phyloP scores from a whole-genome alignment of 179 eudicot genomes.

The Silene vulgaris region DNA sequence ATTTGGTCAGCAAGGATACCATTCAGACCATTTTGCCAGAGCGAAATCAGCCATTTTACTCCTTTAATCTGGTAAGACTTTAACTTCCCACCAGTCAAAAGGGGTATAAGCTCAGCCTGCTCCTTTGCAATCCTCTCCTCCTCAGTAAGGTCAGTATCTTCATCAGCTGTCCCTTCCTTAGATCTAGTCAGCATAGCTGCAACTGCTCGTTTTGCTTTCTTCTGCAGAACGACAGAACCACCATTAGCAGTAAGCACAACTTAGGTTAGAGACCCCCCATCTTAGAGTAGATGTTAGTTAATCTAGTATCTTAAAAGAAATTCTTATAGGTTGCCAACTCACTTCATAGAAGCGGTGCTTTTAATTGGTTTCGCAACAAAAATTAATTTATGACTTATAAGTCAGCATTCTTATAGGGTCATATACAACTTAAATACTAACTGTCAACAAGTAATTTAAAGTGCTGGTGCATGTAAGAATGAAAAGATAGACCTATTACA shows the following conservation, averaged over 20 bases:
- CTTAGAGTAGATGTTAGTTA: background rate
- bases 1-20: conserved; percentile 98
- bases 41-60: conserved; percentile 87
- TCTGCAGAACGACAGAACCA: conserved; percentile 32
- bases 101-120: conserved; percentile 78
- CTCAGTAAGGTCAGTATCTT: conserved; percentile 65
- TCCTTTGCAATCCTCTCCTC: conserved; percentile 70
- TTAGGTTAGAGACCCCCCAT: background rate
- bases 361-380: background rate
- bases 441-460: background rate
- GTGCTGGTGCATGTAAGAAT: background rate
- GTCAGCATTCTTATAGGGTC: background rate
- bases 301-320: background rate
- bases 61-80: conserved; percentile 90
- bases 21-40: conserved; percentile 97
- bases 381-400: no score
- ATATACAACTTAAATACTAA: background rate
- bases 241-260: background rate
- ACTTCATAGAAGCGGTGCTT: background rate
- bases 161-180: conserved; percentile 50
- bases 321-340: background rate
- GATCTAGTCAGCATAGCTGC: conserved; percentile 87
- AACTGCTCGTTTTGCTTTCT: conserved; percentile 91
- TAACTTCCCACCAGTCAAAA: conserved; percentile 85
- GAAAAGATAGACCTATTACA: background rate